Base-by-base conservation (phyloP, 331 rosid genomes). In the Arachis monticola region DNA sequence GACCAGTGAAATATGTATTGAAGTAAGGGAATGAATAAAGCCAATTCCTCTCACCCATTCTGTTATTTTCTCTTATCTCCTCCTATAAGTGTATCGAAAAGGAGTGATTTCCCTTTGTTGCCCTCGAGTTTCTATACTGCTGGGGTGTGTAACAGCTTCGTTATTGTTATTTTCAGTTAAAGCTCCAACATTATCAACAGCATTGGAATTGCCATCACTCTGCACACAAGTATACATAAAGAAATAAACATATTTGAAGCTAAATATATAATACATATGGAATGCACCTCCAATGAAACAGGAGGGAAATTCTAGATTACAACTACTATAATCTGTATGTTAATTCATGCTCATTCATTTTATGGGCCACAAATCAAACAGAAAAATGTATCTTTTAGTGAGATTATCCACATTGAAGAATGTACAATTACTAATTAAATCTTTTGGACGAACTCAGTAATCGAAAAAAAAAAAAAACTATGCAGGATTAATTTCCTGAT, bases 181-280 rank as follows among this genome's bases (percentile, higher is more conserved):
- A 38, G 22, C 75, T n/a, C 44, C 64, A 50, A 46, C 60, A 5
- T 27, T 44, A 53, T 8, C 3, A 22, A 45, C 53, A 8, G 14
- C 65, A 5, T 55, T 31, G 38, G 59, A 31, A 13, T 55, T 64
- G 57, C 57, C 46, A 38, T 38, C 67, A 60, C 44, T 60, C 70
- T 77, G 75, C 51, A 57, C 40, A 50, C 22, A 77, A 9, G 46
- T 14, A 31, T 44, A 12, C 31, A 35, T 35, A 35, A 35, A 35
- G 1, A 35, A 22, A 22, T 22, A 22, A 4, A 2, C 40, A 35
- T 4, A 35, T 35, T 35, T 35, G 40, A 35, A 2, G 40, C 4
- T 35, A 35, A 35, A 35, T 35, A 35, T 35, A 35, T 35, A 35
- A 35, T 35, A 35, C 4, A 35, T 35, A 35, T 35, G 4, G 40